These are phyloP conservation scores for Leishmania arabica DNA, from an alignment of 208 protist species.

Conservation along the genomic window DNA sequence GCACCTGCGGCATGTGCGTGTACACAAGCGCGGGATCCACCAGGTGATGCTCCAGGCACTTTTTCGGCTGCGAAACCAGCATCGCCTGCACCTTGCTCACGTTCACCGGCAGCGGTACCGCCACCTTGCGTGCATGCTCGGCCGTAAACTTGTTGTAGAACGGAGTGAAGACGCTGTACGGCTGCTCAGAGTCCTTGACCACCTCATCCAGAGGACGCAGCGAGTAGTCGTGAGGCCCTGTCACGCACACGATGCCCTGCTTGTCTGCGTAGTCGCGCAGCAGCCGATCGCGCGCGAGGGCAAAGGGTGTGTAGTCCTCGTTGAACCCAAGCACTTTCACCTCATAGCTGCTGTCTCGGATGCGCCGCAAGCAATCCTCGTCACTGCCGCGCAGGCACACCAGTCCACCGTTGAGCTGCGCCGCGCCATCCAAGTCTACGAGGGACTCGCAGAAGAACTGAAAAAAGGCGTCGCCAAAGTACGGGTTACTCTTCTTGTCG, in stretches of 20 bases:
- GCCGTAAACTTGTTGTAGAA: slow-evolving; percentile 63
- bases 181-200: slow-evolving; percentile 31
- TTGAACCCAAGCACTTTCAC: slow-evolving; percentile 70
- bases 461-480: slow-evolving; percentile 72
- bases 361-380: slow-evolving; percentile 38
- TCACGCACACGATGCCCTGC: slow-evolving; percentile 36
- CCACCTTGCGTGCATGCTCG: slow-evolving; percentile 41
- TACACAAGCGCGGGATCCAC: slow-evolving; percentile 30
- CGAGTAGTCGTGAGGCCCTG: slow-evolving; percentile 53
- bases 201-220: slow-evolving; percentile 54
- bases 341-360: slow-evolving; percentile 44
- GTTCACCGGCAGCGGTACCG: slow-evolving; percentile 13
- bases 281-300: slow-evolving; percentile 45
- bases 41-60: slow-evolving; percentile 16
- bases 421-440: slow-evolving; percentile 45
- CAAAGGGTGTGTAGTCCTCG: slow-evolving; percentile 77
- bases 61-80: slow-evolving; percentile 28
- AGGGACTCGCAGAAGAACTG: slow-evolving; percentile 75
- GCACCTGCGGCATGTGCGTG: slow-evolving; percentile 29
- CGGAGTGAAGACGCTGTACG: slow-evolving; percentile 80
- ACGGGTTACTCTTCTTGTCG: slow-evolving; percentile 57
- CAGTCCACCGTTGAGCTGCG: slow-evolving; percentile 57
- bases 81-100: slow-evolving; percentile 26
- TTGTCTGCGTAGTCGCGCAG: slow-evolving; percentile 44
- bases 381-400: slow-evolving; percentile 70